These are phyloP conservation scores for Aspergillus glaucus DNA, from an alignment of 2,329 filamentous ascomycete genomes.

Conservation along the genomic window DNA sequence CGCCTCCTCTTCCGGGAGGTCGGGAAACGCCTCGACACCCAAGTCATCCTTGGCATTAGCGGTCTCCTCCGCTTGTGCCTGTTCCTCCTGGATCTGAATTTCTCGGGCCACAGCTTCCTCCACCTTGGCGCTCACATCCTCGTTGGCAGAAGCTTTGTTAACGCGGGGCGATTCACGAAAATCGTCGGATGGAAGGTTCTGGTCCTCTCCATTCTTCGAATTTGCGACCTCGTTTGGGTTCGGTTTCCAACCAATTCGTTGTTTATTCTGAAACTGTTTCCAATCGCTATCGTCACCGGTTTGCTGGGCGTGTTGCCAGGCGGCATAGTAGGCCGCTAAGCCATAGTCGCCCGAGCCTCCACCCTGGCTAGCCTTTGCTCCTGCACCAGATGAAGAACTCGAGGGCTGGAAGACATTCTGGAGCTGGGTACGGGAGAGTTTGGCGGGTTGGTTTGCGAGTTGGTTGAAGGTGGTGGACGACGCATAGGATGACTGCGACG, in stretches of 20 bases:
- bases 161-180: conserved; percentile 57
- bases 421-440: conserved; percentile 55
- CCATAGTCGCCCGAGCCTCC: conserved; percentile 55
- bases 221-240: conserved; percentile 33
- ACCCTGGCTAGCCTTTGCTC: conserved; percentile 53
- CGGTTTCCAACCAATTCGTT: conserved; percentile 81
- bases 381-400: conserved; percentile 44
- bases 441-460: conserved; percentile 46
- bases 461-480: conserved; percentile 54
- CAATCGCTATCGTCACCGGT: conserved; percentile 70
- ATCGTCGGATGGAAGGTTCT: conserved; percentile 22
- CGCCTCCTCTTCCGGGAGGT: conserved; percentile 27
- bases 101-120: conserved; percentile 79
- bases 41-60: conserved; percentile 21
- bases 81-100: conserved; percentile 56
- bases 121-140: conserved; percentile 63
- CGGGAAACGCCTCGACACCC: conserved; percentile 21
- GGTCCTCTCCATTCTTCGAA: conserved; percentile 17
- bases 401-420: conserved; percentile 69
- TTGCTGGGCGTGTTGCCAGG: conserved; percentile 72
- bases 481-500: conserved; percentile 77
- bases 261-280: conserved; percentile 84
- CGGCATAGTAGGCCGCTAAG: conserved; percentile 85
- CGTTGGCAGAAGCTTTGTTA: conserved; percentile 46
- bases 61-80: conserved; percentile 36